Base-by-base conservation (phyloP, 176 grass and related monocot species). In the Aegilops sharonensis region DNA sequence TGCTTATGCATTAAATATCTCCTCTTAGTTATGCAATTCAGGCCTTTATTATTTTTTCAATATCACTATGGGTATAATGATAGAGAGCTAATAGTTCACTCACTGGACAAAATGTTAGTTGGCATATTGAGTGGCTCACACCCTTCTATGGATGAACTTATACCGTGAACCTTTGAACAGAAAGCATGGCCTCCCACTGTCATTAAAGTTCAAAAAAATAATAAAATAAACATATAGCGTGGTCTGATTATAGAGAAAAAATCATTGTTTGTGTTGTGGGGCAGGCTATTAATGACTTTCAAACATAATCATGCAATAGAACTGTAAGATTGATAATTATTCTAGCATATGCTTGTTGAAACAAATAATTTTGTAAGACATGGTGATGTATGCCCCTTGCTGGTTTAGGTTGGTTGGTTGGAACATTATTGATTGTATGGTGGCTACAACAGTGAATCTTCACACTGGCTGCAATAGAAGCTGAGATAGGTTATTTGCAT, bases 1-100 rank as follows among this genome's bases (percentile, higher is more conserved):
- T 81, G 90, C 47, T 61, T 83, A 81, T 90, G n/a, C 11, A 77
- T 89, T 84, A 66, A 84, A 57, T 86, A 75, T 88, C 21, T 78
- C 48, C 81, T 78, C 82, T 57, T 80, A 81, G 15, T 85, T 88
- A 80, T 89, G 30, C 80, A 29, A 75, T 84, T 64, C 52, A 62
- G 45, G 64, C 50, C 47, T 60, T 61, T 24, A 29, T 5, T 50
- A 70, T 72, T 68, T 73, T 81, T 78, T 8, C 6, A 79, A 8
- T 78, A 82, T 84, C 30, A 29, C 35, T 21, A 9, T 54, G 72
- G 59, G 27, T 69, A 85, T 72, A 20, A 15, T 39, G 20, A 62
- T 77, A 64, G 20, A 68, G 57, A 64, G 74, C 77, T 77, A 39
- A 69, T 39, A 36, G 9, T 80, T 50, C 14, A 78, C 23, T 50